phyloP scores from a whole-genome alignment of 2,329 filamentous ascomycete species.

The Rachicladosporium sp. region DNA sequence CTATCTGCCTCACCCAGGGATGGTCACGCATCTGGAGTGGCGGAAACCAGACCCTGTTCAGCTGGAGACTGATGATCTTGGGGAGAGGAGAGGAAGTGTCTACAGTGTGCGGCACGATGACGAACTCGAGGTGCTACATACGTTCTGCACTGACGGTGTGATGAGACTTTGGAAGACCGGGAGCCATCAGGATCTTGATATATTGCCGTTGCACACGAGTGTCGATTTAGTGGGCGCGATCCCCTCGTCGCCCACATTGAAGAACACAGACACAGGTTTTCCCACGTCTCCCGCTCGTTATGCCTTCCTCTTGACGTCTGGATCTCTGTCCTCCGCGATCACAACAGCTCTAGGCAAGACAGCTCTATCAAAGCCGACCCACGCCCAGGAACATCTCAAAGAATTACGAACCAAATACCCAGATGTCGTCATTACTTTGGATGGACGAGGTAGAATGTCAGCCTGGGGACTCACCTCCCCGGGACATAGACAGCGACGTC shows the following conservation, averaged over 20 bases:
- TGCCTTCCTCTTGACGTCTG: slow-evolving; percentile 71
- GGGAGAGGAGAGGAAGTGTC: slow-evolving; percentile 32
- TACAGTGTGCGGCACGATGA: slow-evolving; percentile 16
- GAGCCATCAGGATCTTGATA: slow-evolving; percentile 57
- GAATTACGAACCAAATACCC: slow-evolving; percentile 74
- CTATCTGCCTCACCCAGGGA: slow-evolving; percentile 72
- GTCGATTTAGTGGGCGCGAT: slow-evolving; percentile 67
- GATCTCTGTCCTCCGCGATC: slow-evolving; percentile 59
- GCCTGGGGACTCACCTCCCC: slow-evolving; percentile 88
- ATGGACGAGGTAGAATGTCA: slow-evolving; percentile 75
- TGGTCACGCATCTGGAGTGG: slow-evolving; percentile 81
- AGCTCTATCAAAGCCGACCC: slow-evolving; percentile 40
- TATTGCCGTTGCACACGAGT: slow-evolving; percentile 66
- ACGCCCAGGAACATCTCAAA: slow-evolving; percentile 71
- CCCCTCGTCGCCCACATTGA: slow-evolving; percentile 18
- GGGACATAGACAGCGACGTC: slow-evolving; percentile 49
- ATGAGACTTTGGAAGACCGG: slow-evolving; percentile 74
- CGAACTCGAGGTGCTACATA: slow-evolving; percentile 75
- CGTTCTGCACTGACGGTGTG: slow-evolving; percentile 67
- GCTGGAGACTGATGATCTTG: slow-evolving; percentile 46
- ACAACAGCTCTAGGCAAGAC: slow-evolving; percentile 40
- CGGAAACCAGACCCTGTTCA: slow-evolving; percentile 35
- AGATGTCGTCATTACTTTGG: slow-evolving; percentile 76
- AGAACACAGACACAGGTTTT: slow-evolving; percentile 19
- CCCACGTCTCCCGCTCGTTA: slow-evolving; percentile 38